Evolutionary conservation across 345 rosid species (phyloP).

Genomic region (Rhodomyrtus tomentosa): DNA sequence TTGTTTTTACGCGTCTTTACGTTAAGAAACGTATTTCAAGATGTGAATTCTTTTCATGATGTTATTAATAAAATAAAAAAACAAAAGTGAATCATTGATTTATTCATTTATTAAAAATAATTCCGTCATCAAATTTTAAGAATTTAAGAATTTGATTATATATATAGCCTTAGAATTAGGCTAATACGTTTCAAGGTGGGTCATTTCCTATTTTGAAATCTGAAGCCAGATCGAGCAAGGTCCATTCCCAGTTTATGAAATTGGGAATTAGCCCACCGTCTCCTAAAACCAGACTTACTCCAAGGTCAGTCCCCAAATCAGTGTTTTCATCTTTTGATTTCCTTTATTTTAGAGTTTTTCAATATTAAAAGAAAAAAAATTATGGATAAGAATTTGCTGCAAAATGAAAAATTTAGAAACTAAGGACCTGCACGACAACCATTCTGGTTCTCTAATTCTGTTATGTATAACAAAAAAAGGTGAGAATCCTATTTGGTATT

Average conservation of each 20-base stretch:
- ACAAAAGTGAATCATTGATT: background rate
- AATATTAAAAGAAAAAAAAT: too few relatives aligned
- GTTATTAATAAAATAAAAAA: background rate
- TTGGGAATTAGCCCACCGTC: background rate
- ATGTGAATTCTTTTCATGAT: background rate
- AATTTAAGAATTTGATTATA: background rate
- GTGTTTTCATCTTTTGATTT: too few relatives aligned
- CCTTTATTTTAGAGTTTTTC: too few relatives aligned
- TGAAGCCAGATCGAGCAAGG: too few relatives aligned
- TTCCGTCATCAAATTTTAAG: rapidly evolving
- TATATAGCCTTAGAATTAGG: background rate
- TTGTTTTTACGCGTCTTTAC: background rate
- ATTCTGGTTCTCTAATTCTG: too few relatives aligned
- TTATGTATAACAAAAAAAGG: too few relatives aligned
- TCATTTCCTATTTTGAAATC: background rate
- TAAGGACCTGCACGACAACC: too few relatives aligned
- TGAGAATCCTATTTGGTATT: too few relatives aligned
- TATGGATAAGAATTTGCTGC: too few relatives aligned
- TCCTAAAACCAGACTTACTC: too few relatives aligned
- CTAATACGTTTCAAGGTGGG: rapidly evolving
- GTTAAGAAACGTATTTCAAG: background rate
- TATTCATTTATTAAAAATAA: background rate
- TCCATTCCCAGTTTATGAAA: background rate
- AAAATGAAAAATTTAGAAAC: too few relatives aligned
- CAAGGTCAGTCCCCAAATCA: too few relatives aligned